Conservation (phyloP, 2,329 filamentous ascomycete genomes). For the Cytospora schulzeri region DNA sequence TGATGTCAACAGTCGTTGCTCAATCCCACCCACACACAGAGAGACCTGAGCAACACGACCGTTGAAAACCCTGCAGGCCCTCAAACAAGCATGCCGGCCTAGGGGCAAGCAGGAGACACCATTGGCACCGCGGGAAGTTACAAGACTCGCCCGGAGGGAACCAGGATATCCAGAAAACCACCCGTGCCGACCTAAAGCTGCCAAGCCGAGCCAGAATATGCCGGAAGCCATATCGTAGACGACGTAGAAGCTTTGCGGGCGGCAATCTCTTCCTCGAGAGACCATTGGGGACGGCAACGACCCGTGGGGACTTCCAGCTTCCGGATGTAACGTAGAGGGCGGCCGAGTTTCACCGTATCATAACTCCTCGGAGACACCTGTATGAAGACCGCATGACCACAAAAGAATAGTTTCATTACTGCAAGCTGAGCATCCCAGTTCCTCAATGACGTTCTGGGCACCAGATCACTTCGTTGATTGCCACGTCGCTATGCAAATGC, state of each 20-base stretch:
- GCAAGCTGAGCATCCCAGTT: not conserved
- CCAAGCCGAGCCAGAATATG: not conserved
- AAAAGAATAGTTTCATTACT: not conserved
- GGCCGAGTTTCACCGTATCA: too few species aligned
- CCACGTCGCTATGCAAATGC: not conserved
- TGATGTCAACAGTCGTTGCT: slow-evolving; percentile 39
- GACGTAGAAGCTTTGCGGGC: not conserved
- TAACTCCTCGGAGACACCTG: too few species aligned
- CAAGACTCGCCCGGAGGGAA: too few species aligned
- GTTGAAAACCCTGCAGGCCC: slow-evolving; percentile 33
- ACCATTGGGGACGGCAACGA: not conserved
- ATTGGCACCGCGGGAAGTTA: too few species aligned
- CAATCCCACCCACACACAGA: slow-evolving; percentile 33
- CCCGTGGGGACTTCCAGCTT: not conserved
- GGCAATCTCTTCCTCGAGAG: slow-evolving; percentile 7
- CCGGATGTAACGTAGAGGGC: too few species aligned
- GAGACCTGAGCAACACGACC: slow-evolving; percentile 33
- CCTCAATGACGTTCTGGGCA: not conserved
- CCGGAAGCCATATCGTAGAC: slow-evolving; percentile 14
- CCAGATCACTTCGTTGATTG: not conserved
- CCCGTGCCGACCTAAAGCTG: not conserved
- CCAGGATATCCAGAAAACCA: too few species aligned
- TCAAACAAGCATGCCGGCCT: not conserved
- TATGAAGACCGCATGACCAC: not conserved
- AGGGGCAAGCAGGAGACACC: not conserved